Evolutionary conservation across 176 grass and related monocot genomes (phyloP).

Genomic region (Bothriochloa decipiens): DNA sequence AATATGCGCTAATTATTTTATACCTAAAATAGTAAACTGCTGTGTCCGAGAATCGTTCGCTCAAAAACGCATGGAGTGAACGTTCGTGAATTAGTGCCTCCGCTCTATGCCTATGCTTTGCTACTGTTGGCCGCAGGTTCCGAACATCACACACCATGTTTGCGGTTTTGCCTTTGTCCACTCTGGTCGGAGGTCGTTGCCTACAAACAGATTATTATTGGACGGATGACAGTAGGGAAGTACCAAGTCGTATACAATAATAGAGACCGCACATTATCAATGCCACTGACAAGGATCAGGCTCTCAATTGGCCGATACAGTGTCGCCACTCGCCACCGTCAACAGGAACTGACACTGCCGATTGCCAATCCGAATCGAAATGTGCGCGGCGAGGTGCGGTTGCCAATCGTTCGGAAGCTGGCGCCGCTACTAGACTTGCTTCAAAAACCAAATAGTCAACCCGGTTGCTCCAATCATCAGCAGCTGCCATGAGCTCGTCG

Average conservation of each 20-base stretch:
- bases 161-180: neutral
- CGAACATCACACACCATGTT: neutral
- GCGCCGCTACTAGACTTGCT: neutral
- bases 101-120: neutral
- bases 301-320: neutral
- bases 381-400: neutral
- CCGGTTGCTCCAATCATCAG: slow-evolving; percentile 26
- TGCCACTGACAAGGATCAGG: neutral
- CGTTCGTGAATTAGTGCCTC: no score
- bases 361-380: slow-evolving; percentile 18
- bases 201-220: slow-evolving; percentile 31
- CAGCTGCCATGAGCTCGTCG: neutral
- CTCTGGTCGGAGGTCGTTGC: neutral
- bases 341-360: slow-evolving; percentile 5
- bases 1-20: no score
- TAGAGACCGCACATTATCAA: slow-evolving; percentile 11
- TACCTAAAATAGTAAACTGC: no score
- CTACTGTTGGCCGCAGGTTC: neutral
- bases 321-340: slow-evolving; percentile 28
- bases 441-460: slow-evolving; percentile 38
- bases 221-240: slow-evolving; percentile 23
- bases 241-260: slow-evolving; percentile 30
- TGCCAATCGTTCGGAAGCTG: slow-evolving; percentile 46
- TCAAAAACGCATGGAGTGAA: no score
- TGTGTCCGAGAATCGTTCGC: no score